Evolutionary conservation across 495 filamentous ascomycete genomes (phyloP), one percentile per base, ranked within the genome.

Genomic region (Terfezia claveryi): DNA sequence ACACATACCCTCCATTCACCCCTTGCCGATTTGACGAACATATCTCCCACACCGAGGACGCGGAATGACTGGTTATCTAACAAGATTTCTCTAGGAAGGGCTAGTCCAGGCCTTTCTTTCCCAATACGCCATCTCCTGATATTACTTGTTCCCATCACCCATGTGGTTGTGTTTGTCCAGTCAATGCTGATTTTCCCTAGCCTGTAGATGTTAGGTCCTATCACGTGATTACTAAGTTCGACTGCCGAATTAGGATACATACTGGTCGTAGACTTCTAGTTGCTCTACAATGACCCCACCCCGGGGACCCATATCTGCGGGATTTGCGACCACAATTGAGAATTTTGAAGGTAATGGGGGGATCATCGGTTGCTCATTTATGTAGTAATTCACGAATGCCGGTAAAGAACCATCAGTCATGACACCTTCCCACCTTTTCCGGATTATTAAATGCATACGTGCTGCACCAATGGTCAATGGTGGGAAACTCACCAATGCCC

Each of bases 401-500:
- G 56, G 11, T n/a, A 60, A 49, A 44, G 44, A 44, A 36, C 55
- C 51, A 12, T 52, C 56, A 38, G 67, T 69, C 70, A 73, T 68
- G n/a, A 72, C 63, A 17, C 70, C 71, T 38, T 62, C 60, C 57
- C 58, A 62, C 57, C 57, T 57, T 54, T 10, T 23, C 41, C 8
- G 27, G 7, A 7, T 32, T 32, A 32, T 32, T 32, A 7, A 32
- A 32, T 32, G 20, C 20, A 20, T 20, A 20, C 20, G 70, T 58
- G 23, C 62, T 64, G 36, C 55, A 37, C 52, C 56, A 58, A 49
- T 51, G 23, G n/a, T 8, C 3, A 59, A 51, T 14, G n/a, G 5
- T 36, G 37, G 7, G 3, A 38, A 55, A 74, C 72, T 61, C 70
- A 80, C 71, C 72, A 79, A 62, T 80, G 77, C 4, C 66, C 67